These are phyloP conservation scores for Phytophthora syringae DNA, from an alignment of 352 stramenopile species.

Conservation along the genomic window DNA sequence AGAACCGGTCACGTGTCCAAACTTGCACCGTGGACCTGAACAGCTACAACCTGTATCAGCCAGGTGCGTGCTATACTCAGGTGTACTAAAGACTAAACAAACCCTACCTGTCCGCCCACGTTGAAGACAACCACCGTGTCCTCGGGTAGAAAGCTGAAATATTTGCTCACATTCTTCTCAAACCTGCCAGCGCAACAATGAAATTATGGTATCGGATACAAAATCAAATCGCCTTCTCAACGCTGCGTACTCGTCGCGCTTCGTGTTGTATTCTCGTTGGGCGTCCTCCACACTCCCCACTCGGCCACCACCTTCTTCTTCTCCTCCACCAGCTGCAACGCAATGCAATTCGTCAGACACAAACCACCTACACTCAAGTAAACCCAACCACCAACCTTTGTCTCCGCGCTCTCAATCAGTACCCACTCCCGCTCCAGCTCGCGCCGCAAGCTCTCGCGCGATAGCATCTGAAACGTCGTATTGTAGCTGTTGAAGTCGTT, in stretches of 20 bases:
- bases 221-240: not conserved
- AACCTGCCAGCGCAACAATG: constrained; percentile 44
- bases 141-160: constrained; percentile 58
- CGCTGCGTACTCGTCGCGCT: constrained; percentile 55
- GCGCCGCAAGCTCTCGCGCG: constrained; percentile 55
- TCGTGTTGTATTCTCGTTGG: constrained; percentile 68
- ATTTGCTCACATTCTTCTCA: constrained; percentile 57
- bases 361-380: not conserved
- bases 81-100: not conserved
- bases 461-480: constrained; percentile 38
- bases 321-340: constrained; percentile 62
- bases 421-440: constrained; percentile 73
- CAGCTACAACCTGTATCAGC: constrained; percentile 16
- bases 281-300: constrained; percentile 72
- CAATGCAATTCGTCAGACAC: not conserved
- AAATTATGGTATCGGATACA: not conserved
- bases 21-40: constrained; percentile 78
- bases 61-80: not conserved
- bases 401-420: constrained; percentile 61
- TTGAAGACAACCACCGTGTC: constrained; percentile 76
- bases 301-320: constrained; percentile 80
- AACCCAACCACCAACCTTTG: constrained; percentile 42
- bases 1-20: constrained; percentile 82
- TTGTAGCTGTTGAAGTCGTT: too few relatives aligned
- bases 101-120: constrained; percentile 58